Evolutionary conservation across 345 rosid genomes (phyloP), one percentile per base, ranked within the genome.

Genomic region (Carallia brachiata): DNA sequence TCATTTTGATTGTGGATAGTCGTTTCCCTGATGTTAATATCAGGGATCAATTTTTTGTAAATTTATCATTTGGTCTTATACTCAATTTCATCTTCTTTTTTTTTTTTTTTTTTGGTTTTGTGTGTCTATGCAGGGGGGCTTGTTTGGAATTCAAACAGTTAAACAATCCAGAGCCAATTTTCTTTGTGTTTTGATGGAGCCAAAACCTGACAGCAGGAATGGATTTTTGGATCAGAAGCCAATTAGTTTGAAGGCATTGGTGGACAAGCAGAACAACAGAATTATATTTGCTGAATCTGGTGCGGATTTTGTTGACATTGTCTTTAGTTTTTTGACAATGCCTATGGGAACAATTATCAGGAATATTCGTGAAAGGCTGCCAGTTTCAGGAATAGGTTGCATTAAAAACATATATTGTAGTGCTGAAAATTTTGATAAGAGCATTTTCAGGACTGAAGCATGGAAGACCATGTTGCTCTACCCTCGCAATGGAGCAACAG

Each of bases 311-410:
- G 61, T 70, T 10, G 81, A 70, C n/a, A 18, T 80, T 70, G 69
- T 74, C 30, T 70, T 76, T 39, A 52, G 76, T 36, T 80, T 75
- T 55, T 59, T 76, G 50, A 73, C 83, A 63, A 48, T 66, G 66
- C 75, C 80, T 0, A 62, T 69, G 65, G 78, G 73, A 23, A 69
- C 70, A 12, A 52, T 66, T 27, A 13, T 70, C 28, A 58, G 40
- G 48, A 70, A 58, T 2, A 17, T 48, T 2, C 13, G 52, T 16
- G 60, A 12, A 8, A 28, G 12, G 0, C 36, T 23, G 13, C 53
- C 48, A 31, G 4, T 1, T 16, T 1, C 17, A 5, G 4, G 39
- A 19, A 28, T 77, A 53, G 76, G 74, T 13, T 53, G 77, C 57
- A 18, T 70, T 47, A 70, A 72, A 16, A 80, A 73, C 54, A 65